A percentile compares a stretch with the other conserved stretches of the same genome.
Evolutionary conservation across 2,329 filamentous ascomycete genomes (phyloP).

Genomic region (Trichoderma koningii): DNA sequence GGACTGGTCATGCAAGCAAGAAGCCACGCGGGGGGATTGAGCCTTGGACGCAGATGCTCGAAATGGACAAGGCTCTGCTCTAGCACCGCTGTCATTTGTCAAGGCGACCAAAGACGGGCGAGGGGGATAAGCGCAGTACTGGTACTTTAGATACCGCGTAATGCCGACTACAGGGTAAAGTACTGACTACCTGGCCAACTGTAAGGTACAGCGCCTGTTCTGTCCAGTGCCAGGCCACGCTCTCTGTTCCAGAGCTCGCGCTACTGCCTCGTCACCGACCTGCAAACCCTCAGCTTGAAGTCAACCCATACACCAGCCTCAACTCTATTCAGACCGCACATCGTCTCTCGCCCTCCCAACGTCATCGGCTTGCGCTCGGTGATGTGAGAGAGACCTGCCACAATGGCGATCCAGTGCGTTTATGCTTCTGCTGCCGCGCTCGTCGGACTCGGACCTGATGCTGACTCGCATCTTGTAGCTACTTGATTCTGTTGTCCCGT

Average conservation of each 20-base stretch:
- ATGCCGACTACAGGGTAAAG: too few relatives aligned
- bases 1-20: background rate
- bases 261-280: conserved; percentile 35
- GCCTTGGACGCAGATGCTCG: background rate
- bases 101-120: background rate
- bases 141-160: too few relatives aligned
- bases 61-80: background rate
- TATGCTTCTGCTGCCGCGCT: conserved; percentile 33
- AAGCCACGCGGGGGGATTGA: conserved; percentile 9
- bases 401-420: conserved; percentile 51
- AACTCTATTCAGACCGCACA: conserved; percentile 15
- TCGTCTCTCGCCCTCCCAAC: conserved; percentile 7
- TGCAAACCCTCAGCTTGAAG: conserved; percentile 28
- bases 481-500: conserved; percentile 93
- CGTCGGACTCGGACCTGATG: background rate
- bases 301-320: conserved; percentile 9
- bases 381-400: conserved; percentile 33
- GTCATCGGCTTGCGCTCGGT: conserved; percentile 25
- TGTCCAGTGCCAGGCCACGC: background rate
- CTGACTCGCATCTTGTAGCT: conserved; percentile 57
- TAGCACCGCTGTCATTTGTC: conserved; percentile 3
- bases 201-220: background rate
- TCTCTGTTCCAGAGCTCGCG: conserved; percentile 6
- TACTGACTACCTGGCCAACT: too few relatives aligned
- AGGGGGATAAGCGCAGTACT: too few relatives aligned